A percentile compares a stretch with the other conserved stretches of the same genome.
phyloP scores from a whole-genome alignment of 805 yeast genomes.

The Cyberlindnera mississippiensis region DNA sequence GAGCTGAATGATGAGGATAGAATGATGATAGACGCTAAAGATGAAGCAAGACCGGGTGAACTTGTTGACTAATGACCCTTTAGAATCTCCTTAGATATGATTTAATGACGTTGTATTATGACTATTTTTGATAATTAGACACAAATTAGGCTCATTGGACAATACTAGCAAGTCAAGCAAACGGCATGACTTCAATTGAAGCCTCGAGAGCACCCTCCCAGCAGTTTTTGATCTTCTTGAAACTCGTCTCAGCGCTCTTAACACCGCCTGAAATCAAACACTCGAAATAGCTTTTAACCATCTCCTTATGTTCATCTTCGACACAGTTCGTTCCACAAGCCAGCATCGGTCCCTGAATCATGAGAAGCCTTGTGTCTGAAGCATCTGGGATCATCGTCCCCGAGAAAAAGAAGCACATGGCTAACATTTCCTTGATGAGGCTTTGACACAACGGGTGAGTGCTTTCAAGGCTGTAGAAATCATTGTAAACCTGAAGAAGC shows the following conservation, averaged over 20 bases:
- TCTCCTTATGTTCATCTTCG: conserved; percentile 11
- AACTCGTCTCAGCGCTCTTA: conserved; percentile 20
- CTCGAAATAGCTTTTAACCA: conserved; percentile 17
- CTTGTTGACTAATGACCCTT: conserved; percentile 19
- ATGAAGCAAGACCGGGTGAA: conserved; percentile 36
- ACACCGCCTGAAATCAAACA: conserved; percentile 18
- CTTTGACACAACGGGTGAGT: conserved; percentile 16
- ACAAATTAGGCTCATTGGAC: neutral
- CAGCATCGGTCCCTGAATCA: conserved; percentile 25
- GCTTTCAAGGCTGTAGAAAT: conserved; percentile 32
- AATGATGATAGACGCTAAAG: conserved; percentile 33
- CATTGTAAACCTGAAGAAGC: conserved; percentile 32
- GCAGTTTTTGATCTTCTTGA: conserved; percentile 14
- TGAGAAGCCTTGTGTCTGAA: conserved; percentile 20
- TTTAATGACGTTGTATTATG: neutral
- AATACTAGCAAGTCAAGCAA: conserved; percentile 10
- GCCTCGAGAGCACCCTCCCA: conserved; percentile 21
- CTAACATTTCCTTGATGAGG: conserved; percentile 19
- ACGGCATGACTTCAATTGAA: conserved; percentile 18
- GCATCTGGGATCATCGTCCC: conserved; percentile 6
- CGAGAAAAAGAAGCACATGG: conserved; percentile 18
- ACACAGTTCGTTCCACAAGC: conserved; percentile 19
- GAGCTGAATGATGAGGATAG: conserved; percentile 33
- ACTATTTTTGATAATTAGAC: too few species aligned
- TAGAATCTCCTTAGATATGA: neutral